Evolutionary conservation across 768 basidiomycete species (phyloP), one percentile per base, ranked within the genome.

Genomic region (Pisolithus sp.): DNA sequence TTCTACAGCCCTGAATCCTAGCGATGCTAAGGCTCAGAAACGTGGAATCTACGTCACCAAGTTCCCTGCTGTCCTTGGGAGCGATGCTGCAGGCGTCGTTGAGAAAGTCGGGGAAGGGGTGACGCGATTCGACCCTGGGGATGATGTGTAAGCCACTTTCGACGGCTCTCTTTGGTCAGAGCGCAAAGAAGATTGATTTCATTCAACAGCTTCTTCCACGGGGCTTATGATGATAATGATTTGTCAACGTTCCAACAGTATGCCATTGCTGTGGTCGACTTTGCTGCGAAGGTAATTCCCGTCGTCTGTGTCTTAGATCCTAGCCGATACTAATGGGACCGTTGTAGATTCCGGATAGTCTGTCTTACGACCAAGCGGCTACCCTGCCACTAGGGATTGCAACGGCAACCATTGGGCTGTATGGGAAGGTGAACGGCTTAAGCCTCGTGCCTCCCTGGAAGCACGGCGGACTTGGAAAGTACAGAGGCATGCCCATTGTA

Each of bases 81-180:
- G 61, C 8, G 81, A 83, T 48, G 67, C 71, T 31, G 75, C 81
- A 38, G 82, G 82, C 5, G 71, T 73, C 1, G 74, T 83, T 6
- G 74, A 72, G 21, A 71, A 66, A 30, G 68, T 82, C 42, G 82
- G 81, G 2, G 73, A 75, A 50, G 76, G 73, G 1, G 80, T 83
- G 7, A 70, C 65, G 13, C 65, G 67, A 30, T 75, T 80, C 59
- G 68, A 75, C 53, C 69, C 69, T 26, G 81, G 80, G 2, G 79
- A 82, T 60, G 68, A 72, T 61, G 77, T 83, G 78, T 79, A 65
- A 57, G 75, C 59, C 23, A 7, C 24, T 51, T 31, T 58, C 57
- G 30, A 26, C 38, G 15, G 9, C 26, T 24, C 28, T 44, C 34
- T 42, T 45, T 40, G 42, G 50, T 55, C 53, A 46, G 2, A 20